Evolutionary conservation across 352 stramenopile species (phyloP).

Genomic region (Phytophthora pistaciae): DNA sequence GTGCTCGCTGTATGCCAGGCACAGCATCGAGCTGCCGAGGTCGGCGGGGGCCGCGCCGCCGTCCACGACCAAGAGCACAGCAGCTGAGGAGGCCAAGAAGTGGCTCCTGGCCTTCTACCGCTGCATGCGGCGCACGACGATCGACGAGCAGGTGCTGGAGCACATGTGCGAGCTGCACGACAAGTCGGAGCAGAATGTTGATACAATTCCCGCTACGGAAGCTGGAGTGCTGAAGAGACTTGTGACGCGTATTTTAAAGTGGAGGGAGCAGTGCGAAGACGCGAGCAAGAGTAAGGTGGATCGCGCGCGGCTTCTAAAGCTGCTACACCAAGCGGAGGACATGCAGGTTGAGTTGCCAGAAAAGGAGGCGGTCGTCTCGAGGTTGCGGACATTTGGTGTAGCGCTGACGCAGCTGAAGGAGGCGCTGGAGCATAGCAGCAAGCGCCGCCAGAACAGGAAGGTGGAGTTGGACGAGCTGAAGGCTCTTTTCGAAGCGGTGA

Average conservation of each 20-base stretch:
- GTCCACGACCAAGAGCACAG: conserved; percentile 20
- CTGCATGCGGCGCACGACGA: conserved; percentile 49
- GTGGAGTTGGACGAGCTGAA: conserved; percentile 67
- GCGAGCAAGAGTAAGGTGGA: conserved; percentile 47
- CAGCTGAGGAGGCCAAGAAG: conserved; percentile 55
- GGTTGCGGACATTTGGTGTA: conserved; percentile 61
- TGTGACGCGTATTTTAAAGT: conserved; percentile 61
- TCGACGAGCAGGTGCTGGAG: conserved; percentile 51
- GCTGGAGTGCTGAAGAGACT: conserved; percentile 62
- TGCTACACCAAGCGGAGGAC: conserved; percentile 71
- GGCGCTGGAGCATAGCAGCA: conserved; percentile 65
- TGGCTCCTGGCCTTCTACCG: conserved; percentile 79
- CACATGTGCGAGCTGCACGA: conserved; percentile 53
- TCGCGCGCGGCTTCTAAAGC: conserved; percentile 50
- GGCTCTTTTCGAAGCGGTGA: conserved; percentile 53
- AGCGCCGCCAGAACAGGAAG: conserved; percentile 72
- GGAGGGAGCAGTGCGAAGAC: conserved; percentile 50
- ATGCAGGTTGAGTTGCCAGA: conserved; percentile 56
- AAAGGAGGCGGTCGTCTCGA: conserved; percentile 45
- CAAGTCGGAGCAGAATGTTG: conserved; percentile 32
- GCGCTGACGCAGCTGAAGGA: conserved; percentile 75
- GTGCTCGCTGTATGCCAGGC: conserved; percentile 82
- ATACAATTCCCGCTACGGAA: conserved; percentile 55
- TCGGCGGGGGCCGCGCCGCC: conserved; percentile 15
- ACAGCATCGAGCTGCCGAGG: conserved; percentile 79